phyloP scores from a whole-genome alignment of 2,329 filamentous ascomycete genomes.

The Ascosphaera aggregata region DNA sequence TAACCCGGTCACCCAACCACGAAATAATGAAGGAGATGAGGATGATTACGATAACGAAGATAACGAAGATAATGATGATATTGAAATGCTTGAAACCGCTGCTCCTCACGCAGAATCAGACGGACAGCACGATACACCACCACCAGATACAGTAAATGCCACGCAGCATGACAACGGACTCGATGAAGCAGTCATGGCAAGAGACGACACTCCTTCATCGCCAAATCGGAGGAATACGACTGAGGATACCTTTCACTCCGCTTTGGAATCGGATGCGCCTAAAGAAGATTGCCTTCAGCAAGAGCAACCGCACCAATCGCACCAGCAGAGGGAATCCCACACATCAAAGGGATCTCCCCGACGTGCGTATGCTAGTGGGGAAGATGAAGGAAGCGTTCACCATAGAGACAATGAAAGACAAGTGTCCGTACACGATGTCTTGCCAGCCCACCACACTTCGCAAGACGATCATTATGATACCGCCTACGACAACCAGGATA shows the following conservation, averaged over 20 bases:
- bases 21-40: background rate
- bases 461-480: background rate
- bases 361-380: background rate
- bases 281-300: conserved; percentile 15
- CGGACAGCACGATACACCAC: background rate
- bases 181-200: background rate
- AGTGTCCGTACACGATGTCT: too few species aligned
- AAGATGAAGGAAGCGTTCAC: background rate
- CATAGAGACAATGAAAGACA: background rate
- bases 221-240: conserved; percentile 15
- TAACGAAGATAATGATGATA: conserved; percentile 1
- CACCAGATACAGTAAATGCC: conserved; percentile 12
- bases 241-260: conserved; percentile 24
- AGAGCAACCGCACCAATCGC: too few species aligned
- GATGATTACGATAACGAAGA: conserved; percentile 1
- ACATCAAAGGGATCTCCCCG: background rate
- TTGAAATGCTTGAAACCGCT: background rate
- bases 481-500: too few species aligned
- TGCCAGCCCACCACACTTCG: too few species aligned
- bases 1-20: background rate
- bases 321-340: background rate
- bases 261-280: conserved; percentile 4
- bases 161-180: conserved; percentile 13
- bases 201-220: conserved; percentile 4
- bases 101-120: background rate